These are phyloP conservation scores for Neofusicoccum sp. DNA, from an alignment of 2,329 filamentous ascomycete species.

Conservation along the genomic window DNA sequence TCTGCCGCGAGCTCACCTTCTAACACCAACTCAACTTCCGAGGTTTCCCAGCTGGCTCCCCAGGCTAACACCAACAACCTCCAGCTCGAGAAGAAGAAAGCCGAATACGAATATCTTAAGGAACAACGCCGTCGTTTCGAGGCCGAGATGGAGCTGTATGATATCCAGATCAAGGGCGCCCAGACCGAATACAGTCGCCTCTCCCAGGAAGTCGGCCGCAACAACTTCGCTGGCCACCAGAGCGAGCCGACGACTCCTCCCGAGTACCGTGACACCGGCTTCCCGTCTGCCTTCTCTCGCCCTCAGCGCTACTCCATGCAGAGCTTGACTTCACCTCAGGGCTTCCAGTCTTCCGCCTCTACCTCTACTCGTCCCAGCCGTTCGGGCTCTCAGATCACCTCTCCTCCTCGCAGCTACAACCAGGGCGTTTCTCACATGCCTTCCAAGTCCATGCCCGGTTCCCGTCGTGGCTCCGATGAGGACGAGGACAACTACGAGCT, in stretches of 20 bases:
- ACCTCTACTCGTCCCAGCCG: slow-evolving; percentile 67
- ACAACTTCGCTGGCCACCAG: slow-evolving; percentile 61
- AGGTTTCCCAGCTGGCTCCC: neutral
- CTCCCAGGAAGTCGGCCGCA: slow-evolving; percentile 68
- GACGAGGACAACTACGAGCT: slow-evolving; percentile 85
- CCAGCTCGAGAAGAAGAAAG: slow-evolving; percentile 89
- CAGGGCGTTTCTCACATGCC: slow-evolving; percentile 65
- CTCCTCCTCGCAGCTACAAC: slow-evolving; percentile 63
- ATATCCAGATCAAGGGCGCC: slow-evolving; percentile 78
- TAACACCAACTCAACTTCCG: neutral
- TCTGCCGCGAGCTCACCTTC: neutral
- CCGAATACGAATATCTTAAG: slow-evolving; percentile 86
- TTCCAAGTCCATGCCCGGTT: slow-evolving; percentile 81
- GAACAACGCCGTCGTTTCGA: slow-evolving; percentile 89
- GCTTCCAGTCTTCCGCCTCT: slow-evolving; percentile 45
- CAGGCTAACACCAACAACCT: slow-evolving; percentile 12
- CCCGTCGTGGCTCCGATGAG: slow-evolving; percentile 82
- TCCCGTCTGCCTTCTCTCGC: slow-evolving; percentile 76
- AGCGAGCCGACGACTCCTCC: slow-evolving; percentile 96
- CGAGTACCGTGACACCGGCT: slow-evolving; percentile 80
- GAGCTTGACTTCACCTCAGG: slow-evolving; percentile 73
- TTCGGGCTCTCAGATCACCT: slow-evolving; percentile 76
- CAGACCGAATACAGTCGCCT: slow-evolving; percentile 83
- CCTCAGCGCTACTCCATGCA: slow-evolving; percentile 88
- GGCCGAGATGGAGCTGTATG: slow-evolving; percentile 85